Conservation (phyloP, 208 protist genomes). For the Acanthamoeba lenticulata region DNA sequence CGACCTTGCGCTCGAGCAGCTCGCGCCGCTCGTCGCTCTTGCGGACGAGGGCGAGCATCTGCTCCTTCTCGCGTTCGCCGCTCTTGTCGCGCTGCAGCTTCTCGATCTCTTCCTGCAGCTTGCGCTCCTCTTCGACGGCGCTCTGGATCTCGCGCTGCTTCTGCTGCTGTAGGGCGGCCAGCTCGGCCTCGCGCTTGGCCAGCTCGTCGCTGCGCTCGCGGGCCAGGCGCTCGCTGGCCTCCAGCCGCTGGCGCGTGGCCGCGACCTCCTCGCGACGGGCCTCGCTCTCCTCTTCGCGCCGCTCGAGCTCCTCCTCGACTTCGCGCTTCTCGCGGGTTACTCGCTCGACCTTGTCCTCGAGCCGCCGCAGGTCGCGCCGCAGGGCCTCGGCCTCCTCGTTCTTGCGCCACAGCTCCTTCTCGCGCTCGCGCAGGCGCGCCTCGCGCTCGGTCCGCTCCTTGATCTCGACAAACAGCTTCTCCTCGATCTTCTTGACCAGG, state of each 20-base stretch:
- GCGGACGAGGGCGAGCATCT: not conserved
- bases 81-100: conserved; percentile 58
- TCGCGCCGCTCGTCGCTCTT: conserved; percentile 41
- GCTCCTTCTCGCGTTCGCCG: conserved; percentile 39
- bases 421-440: not conserved
- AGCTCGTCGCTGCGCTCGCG: not conserved
- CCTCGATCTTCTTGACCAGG: conserved; percentile 34
- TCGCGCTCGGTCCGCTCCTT: conserved; percentile 28
- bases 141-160: conserved; percentile 3
- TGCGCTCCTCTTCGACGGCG: conserved; percentile 34
- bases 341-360: not conserved
- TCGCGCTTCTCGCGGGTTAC: not conserved
- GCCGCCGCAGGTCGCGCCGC: not conserved
- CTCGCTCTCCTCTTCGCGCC: not conserved
- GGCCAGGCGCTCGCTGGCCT: not conserved
- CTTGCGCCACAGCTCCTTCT: conserved; percentile 47
- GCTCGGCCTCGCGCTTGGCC: conserved; percentile 10
- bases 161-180: not conserved
- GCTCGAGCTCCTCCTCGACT: conserved; percentile 28
- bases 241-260: not conserved
- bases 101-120: conserved; percentile 55
- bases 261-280: not conserved
- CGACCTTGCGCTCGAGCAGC: conserved; percentile 37
- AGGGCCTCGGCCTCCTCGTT: conserved; percentile 40
- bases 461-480: conserved; percentile 33